phyloP scores from a whole-genome alignment of 306 rosid genomes.

The Fagus sylvatica region DNA sequence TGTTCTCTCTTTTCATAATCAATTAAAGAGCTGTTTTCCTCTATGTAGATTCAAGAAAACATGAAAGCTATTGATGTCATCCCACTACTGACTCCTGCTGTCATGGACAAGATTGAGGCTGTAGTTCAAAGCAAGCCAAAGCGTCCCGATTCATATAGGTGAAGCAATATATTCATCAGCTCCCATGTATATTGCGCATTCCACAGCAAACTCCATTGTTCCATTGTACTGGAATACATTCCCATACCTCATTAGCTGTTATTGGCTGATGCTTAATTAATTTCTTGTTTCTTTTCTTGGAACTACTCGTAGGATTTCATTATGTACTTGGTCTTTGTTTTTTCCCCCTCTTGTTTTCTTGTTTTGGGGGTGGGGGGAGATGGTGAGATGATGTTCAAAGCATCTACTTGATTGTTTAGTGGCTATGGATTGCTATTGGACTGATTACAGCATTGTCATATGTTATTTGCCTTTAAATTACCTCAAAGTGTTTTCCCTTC shows the following conservation, averaged over 20 bases:
- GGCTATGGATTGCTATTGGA: not conserved
- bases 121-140: slow-evolving; percentile 91
- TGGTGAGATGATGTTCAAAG: not conserved
- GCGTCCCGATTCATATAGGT: slow-evolving; percentile 84
- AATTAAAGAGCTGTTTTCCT: not conserved
- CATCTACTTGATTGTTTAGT: not conserved
- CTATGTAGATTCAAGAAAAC: slow-evolving; percentile 80
- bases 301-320: not conserved
- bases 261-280: not conserved
- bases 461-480: too few species aligned
- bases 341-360: not conserved
- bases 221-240: slow-evolving; percentile 16
- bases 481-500: too few species aligned
- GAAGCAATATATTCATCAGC: slow-evolving; percentile 18
- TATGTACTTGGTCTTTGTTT: not conserved
- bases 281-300: not conserved
- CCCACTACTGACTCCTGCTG: slow-evolving; percentile 80
- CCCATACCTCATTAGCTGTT: not conserved
- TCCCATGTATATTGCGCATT: slow-evolving; percentile 33
- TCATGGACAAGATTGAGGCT: slow-evolving; percentile 92
- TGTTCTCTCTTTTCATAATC: not conserved
- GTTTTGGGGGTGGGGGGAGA: not conserved
- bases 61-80: slow-evolving; percentile 90
- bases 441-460: not conserved
- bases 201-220: slow-evolving; percentile 13